These are phyloP conservation scores for Melaleuca alternifolia DNA, from an alignment of 345 rosid genomes.

Conservation along the genomic window DNA sequence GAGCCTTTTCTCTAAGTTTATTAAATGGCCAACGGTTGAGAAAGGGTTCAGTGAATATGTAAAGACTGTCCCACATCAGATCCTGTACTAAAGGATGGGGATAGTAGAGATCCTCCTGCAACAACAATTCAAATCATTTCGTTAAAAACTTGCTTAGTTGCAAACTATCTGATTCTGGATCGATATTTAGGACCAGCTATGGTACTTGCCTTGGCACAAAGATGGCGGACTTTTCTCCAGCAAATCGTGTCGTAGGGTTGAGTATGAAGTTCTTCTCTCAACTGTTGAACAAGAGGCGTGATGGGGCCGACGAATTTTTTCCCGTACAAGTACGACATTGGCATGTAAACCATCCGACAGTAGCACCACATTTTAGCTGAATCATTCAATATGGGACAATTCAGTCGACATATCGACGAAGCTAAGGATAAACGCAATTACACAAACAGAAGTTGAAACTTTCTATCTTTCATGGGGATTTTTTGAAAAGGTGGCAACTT, in stretches of 20 bases:
- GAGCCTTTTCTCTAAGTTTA: slow-evolving; percentile 21
- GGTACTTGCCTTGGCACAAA: slow-evolving; percentile 4
- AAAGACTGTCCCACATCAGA: slow-evolving; percentile 25
- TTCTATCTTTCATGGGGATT: not conserved
- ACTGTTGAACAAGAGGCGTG: slow-evolving; percentile 15
- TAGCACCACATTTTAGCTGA: slow-evolving; percentile 33
- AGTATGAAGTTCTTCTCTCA: slow-evolving; percentile 17
- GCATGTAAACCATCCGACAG: slow-evolving; percentile 28
- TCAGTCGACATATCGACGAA: not conserved
- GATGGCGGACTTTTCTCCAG: slow-evolving; percentile 19
- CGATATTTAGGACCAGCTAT: not conserved
- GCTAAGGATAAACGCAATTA: not conserved
- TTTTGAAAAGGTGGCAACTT: not conserved
- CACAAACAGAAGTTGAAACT: not conserved
- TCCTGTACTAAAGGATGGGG: slow-evolving; percentile 33
- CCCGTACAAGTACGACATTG: slow-evolving; percentile 24
- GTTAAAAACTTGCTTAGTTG: not conserved
- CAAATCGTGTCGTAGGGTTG: slow-evolving; percentile 13
- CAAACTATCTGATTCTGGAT: not conserved
- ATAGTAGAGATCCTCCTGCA: slow-evolving; percentile 33
- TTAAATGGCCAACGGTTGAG: slow-evolving; percentile 33
- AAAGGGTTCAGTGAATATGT: slow-evolving; percentile 24
- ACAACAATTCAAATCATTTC: not conserved
- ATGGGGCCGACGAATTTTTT: slow-evolving; percentile 27
- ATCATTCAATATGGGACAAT: not conserved